These are phyloP conservation scores for Didymosphaeria variabile DNA, from an alignment of 2,329 filamentous ascomycete genomes.

Conservation along the genomic window DNA sequence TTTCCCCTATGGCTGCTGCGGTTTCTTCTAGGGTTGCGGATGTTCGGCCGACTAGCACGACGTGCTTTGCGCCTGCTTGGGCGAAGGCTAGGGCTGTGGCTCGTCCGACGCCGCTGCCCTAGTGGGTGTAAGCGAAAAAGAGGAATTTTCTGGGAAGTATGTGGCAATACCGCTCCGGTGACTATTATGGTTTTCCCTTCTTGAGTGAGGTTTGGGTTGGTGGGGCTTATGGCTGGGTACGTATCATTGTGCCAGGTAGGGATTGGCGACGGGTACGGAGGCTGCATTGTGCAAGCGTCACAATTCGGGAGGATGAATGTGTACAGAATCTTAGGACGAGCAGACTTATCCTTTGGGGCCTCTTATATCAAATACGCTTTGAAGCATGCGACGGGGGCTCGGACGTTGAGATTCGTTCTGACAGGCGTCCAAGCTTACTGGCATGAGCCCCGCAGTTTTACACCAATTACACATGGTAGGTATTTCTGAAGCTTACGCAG, in stretches of 20 bases:
- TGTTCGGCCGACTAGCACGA: slow-evolving; percentile 55
- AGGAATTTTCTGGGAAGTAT: background rate
- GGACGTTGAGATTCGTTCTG: too few species aligned
- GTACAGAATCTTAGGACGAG: too few species aligned
- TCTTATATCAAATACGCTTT: too few species aligned
- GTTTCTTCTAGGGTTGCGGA: slow-evolving; percentile 26
- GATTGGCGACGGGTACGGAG: slow-evolving; percentile 20
- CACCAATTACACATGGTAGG: too few species aligned
- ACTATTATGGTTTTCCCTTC: slow-evolving; percentile 32
- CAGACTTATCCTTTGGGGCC: too few species aligned
- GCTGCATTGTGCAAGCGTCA: slow-evolving; percentile 13
- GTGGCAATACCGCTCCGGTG: slow-evolving; percentile 29
- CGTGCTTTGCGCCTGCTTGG: slow-evolving; percentile 52
- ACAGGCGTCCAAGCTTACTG: too few species aligned
- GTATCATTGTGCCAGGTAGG: slow-evolving; percentile 24
- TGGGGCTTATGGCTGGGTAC: slow-evolving; percentile 26
- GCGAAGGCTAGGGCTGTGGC: slow-evolving; percentile 55
- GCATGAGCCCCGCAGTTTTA: background rate
- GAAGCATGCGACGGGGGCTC: too few species aligned
- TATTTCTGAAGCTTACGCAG: too few species aligned
- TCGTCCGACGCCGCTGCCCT: slow-evolving; percentile 56
- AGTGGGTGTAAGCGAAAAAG: background rate
- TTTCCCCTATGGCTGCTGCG: background rate
- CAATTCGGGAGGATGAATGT: too few species aligned
- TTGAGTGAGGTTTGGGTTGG: slow-evolving; percentile 22